These are phyloP conservation scores for Saccharomycopsis hybrid DNA, from an alignment of 1,139 yeast species.

Conservation along the genomic window DNA sequence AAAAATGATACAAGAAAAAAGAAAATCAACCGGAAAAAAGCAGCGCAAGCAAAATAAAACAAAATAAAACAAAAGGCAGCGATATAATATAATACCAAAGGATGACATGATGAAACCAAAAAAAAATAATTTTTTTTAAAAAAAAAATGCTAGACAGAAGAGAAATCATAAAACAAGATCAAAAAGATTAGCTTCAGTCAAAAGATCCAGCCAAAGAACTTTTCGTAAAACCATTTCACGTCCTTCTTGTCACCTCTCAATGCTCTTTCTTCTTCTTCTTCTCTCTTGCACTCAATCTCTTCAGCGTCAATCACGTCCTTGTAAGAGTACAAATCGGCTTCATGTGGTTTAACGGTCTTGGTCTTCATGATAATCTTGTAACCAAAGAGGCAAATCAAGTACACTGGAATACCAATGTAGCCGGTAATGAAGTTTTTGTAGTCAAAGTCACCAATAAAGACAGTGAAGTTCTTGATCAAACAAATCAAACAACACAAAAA, in stretches of 20 bases:
- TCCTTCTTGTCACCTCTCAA: conserved; percentile 28
- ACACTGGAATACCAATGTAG: conserved; percentile 70
- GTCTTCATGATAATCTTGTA: conserved; percentile 54
- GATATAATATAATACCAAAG: no score
- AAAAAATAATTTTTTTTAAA: neutral
- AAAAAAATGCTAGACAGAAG: neutral
- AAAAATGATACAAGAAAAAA: no score
- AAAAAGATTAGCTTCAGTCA: conserved; percentile 21
- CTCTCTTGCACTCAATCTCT: conserved; percentile 46
- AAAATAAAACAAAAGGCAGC: neutral
- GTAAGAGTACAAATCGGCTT: conserved; percentile 58
- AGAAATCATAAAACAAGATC: neutral
- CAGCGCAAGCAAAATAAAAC: neutral
- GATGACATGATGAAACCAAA: no score
- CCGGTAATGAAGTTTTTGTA: conserved; percentile 68
- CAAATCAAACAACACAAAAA: conserved; percentile 49
- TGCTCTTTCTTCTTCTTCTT: conserved; percentile 33
- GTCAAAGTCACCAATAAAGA: conserved; percentile 49
- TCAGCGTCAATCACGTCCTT: conserved; percentile 70
- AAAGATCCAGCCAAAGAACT: conserved; percentile 48
- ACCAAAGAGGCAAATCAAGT: conserved; percentile 46
- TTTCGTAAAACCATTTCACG: conserved; percentile 49
- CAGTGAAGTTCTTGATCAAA: conserved; percentile 70
- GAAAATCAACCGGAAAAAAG: neutral
- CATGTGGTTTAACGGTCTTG: conserved; percentile 43